Base-by-base conservation (phyloP, 1,139 yeast genomes). In the Starmera stellimalicola region DNA sequence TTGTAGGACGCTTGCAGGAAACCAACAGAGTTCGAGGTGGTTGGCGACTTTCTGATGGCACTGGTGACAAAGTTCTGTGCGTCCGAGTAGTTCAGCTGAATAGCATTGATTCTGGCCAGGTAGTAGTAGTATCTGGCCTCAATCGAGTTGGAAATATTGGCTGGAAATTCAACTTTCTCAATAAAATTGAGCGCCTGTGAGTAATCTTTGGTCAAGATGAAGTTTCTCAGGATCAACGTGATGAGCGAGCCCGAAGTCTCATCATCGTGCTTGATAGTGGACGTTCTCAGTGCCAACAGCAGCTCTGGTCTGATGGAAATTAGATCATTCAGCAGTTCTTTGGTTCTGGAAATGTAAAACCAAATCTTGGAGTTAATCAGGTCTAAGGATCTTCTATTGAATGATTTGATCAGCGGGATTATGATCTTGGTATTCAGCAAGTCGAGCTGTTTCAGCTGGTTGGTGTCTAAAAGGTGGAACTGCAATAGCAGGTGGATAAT, bases 1-100 rank as follows among this genome's bases (percentile, higher is more conserved):
- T 93, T 93, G 47, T 91, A 79, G 6, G 96, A 94, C 32, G 84
- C 75, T 59, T 87, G 95, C 43, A 88, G 60, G 55, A 93, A 93
- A 1, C 98, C 98, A 32, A 71, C 62, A 6, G 96, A 87, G 43
- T 78, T 73, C 31, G 74, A 68, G 2, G 95, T 84, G 57, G 87
- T 96, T 23, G 98, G 98, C n/a, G 95, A 88, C 58, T 93, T 93
- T 63, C 98, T 78, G 35, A 88, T 81, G 7, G 98, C 95, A 15
- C 94, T 85, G 37, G 85, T 81, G 35, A 84, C 85, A 51, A 77
- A 84, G 50, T 88, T 95, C 52, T 81, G 80, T 3, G 98, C 96
- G 16, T 83, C 67, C 2, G 95, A 77, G 59, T 93, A 93, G 58
- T 93, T 93, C 49, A 93, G 73, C 62, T 91, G 97, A 44, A 91